These are phyloP conservation scores for Sphaerulina populicola DNA, from an alignment of 2,329 filamentous ascomycete genomes.

Conservation along the genomic window DNA sequence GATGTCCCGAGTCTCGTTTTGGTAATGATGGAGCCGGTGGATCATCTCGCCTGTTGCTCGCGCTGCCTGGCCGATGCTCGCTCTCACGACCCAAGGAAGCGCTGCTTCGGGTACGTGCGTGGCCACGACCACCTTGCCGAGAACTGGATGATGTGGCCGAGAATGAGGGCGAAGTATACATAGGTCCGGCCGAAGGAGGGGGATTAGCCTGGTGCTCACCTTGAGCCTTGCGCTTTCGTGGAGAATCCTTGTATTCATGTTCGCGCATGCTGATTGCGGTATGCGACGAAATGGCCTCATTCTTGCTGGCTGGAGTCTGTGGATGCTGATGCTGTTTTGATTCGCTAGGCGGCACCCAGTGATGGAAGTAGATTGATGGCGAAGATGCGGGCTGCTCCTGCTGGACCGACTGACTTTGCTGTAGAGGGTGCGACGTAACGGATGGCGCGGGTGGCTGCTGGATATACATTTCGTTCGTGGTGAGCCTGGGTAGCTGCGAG, in stretches of 20 bases:
- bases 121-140: slow-evolving; percentile 51
- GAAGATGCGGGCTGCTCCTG: slow-evolving; percentile 59
- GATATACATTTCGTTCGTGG: slow-evolving; percentile 46
- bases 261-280: slow-evolving; percentile 43
- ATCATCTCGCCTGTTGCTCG: slow-evolving; percentile 19
- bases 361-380: slow-evolving; percentile 78
- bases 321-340: slow-evolving; percentile 52
- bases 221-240: slow-evolving; percentile 74
- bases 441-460: slow-evolving; percentile 40
- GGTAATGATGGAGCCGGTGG: slow-evolving; percentile 3
- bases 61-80: slow-evolving; percentile 20
- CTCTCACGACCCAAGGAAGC: slow-evolving; percentile 38
- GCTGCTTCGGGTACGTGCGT: slow-evolving; percentile 59
- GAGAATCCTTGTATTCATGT: slow-evolving; percentile 62
- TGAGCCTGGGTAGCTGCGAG: slow-evolving; percentile 44
- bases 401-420: slow-evolving; percentile 45
- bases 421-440: slow-evolving; percentile 35
- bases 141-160: slow-evolving; percentile 49
- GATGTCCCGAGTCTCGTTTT: slow-evolving; percentile 3
- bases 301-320: slow-evolving; percentile 61
- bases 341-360: slow-evolving; percentile 74
- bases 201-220: slow-evolving; percentile 46
- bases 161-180: slow-evolving; percentile 44
- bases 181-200: slow-evolving; percentile 44
- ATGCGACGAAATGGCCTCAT: slow-evolving; percentile 43